Percentiles rank a stretch among this genome's conserved stretches.
phyloP scores from a whole-genome alignment of 352 stramenopile genomes.

The Globisporangium cystogenes region DNA sequence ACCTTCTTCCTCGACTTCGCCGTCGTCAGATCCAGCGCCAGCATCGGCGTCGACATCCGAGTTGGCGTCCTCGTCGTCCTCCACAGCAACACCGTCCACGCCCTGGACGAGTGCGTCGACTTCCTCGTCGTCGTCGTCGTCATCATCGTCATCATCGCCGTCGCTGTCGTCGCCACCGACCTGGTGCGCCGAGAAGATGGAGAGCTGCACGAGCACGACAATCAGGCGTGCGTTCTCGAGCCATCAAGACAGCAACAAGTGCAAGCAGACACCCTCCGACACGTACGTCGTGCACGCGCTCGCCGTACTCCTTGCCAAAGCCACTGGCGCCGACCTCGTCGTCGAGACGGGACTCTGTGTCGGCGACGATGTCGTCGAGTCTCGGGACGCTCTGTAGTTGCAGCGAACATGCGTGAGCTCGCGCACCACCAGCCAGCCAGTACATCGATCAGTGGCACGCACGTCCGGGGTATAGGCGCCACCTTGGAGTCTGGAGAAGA shows the following conservation, averaged over 20 bases:
- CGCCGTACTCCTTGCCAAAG: conserved; percentile 75
- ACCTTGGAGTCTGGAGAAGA: conserved; percentile 88
- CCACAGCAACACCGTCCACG: conserved; percentile 28
- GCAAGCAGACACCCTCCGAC: not conserved
- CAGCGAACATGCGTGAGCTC: conserved; percentile 5
- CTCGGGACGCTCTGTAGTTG: conserved; percentile 33
- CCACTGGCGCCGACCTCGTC: conserved; percentile 74
- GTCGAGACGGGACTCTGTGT: conserved; percentile 55
- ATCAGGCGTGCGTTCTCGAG: not conserved
- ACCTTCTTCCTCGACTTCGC: conserved; percentile 18
- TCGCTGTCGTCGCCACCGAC: conserved; percentile 27
- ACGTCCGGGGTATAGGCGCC: conserved; percentile 83
- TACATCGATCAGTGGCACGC: conserved; percentile 29
- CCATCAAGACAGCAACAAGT: not conserved
- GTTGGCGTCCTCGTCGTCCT: conserved; percentile 15
- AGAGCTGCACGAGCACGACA: conserved; percentile 31
- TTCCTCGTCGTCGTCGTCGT: conserved; percentile 25
- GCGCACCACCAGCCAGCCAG: conserved; percentile 2
- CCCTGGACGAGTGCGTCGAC: conserved; percentile 29
- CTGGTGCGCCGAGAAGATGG: conserved; percentile 79
- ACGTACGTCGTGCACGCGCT: conserved; percentile 60
- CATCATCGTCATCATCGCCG: conserved; percentile 42
- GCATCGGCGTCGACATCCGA: conserved; percentile 12
- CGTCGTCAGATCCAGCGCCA: conserved; percentile 4
- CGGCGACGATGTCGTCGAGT: conserved; percentile 63